Conservation (phyloP, 2,329 filamentous ascomycete species). For the Botryotinia globosa region DNA sequence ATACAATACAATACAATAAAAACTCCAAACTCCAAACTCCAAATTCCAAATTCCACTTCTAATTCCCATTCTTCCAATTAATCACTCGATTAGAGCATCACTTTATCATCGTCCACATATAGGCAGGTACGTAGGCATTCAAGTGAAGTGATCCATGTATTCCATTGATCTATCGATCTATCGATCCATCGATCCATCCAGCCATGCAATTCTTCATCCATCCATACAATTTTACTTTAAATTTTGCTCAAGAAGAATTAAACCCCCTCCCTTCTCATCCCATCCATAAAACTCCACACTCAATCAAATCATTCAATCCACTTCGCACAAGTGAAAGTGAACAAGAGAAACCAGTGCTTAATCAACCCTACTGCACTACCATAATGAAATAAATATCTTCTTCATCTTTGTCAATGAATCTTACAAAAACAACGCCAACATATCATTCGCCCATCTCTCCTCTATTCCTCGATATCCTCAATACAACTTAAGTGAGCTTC, state of each 20-base stretch:
- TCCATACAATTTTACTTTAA: not conserved
- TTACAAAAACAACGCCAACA: not conserved
- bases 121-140: too few relatives aligned
- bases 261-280: not conserved
- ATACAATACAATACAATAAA: too few relatives aligned
- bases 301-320: not conserved
- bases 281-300: not conserved
- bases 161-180: not conserved
- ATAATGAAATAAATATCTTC: not conserved
- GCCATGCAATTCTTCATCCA: not conserved
- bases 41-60: not conserved
- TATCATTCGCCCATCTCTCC: not conserved
- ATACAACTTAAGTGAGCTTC: conserved; percentile 25
- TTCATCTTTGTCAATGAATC: not conserved
- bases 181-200: not conserved
- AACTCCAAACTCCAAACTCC: too few relatives aligned
- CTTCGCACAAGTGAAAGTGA: not conserved
- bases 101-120: not conserved
- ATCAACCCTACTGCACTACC: not conserved
- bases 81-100: not conserved
- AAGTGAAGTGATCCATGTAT: not conserved
- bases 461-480: not conserved
- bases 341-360: not conserved
- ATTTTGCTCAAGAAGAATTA: not conserved
- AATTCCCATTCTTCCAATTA: not conserved